Conservation (phyloP, 2,329 filamentous ascomycete species). For the Colletotrichum tamarilloi region DNA sequence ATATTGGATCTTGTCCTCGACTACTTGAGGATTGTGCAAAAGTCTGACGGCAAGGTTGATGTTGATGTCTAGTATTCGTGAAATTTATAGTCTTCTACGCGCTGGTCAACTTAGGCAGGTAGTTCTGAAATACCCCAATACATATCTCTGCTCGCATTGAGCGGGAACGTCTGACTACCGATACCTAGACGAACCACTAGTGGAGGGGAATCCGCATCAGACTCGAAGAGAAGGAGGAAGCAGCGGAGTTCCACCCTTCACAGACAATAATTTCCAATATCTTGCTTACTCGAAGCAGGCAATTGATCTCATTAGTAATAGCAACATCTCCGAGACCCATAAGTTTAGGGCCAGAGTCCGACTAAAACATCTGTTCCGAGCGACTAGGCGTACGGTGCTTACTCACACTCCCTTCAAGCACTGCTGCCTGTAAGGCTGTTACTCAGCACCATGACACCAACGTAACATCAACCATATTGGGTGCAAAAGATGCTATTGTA, state of each 20-base stretch:
- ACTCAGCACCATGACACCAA: neutral
- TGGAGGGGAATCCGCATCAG: neutral
- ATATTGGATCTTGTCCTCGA: neutral
- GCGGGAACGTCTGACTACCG: neutral
- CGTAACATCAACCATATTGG: neutral
- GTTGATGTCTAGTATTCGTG: too few species aligned
- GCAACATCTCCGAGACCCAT: neutral
- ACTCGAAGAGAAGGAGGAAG: neutral
- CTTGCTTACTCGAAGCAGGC: neutral
- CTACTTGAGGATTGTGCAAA: neutral
- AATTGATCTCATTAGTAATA: neutral
- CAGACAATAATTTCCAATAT: neutral
- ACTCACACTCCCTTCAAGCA: neutral
- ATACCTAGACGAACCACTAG: neutral
- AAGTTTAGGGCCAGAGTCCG: neutral
- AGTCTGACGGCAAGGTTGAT: too few species aligned
- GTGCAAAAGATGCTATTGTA: too few species aligned
- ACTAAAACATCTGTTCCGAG: neutral
- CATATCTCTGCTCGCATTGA: neutral
- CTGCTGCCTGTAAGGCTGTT: neutral
- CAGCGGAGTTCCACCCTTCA: neutral
- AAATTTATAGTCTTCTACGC: too few species aligned
- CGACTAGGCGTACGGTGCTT: neutral
- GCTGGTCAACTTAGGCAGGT: too few species aligned
- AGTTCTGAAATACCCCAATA: neutral